Percentiles rank a stretch among this genome's conserved stretches.
Conservation (phyloP, 1,284 basidiomycete species). For the Kalmanozyma brasiliensis region DNA sequence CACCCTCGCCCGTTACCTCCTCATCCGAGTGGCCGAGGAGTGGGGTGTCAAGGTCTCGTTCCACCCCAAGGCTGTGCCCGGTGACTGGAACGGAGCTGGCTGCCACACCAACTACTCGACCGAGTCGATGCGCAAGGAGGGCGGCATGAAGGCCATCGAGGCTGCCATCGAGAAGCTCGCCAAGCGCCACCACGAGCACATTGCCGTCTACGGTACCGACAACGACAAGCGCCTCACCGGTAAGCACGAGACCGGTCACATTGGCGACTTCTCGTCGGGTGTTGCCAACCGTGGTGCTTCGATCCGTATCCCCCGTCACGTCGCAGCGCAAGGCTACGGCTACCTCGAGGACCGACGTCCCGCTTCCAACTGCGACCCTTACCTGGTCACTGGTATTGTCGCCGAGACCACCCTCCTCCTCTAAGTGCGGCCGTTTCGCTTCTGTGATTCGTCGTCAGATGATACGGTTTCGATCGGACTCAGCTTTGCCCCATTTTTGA, state of each 20-base stretch:
- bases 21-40: slow-evolving; percentile 79
- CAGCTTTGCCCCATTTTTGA: no score
- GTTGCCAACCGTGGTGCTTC: slow-evolving; percentile 91
- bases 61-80: slow-evolving; percentile 97
- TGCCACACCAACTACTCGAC: slow-evolving; percentile 72
- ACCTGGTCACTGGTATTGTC: slow-evolving; percentile 74
- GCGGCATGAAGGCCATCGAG: slow-evolving; percentile 91
- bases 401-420: slow-evolving; percentile 81
- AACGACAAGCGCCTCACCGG: slow-evolving; percentile 67
- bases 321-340: slow-evolving; percentile 88
- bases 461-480: no score
- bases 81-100: slow-evolving; percentile 99
- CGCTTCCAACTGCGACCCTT: slow-evolving; percentile 93
- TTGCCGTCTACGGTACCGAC: slow-evolving; percentile 68
- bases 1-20: slow-evolving; percentile 65
- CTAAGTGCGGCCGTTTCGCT: no score
- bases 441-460: no score
- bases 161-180: slow-evolving; percentile 79
- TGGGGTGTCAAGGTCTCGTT: slow-evolving; percentile 95
- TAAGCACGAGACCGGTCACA: slow-evolving; percentile 87
- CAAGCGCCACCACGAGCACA: slow-evolving; percentile 70
- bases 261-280: slow-evolving; percentile 89
- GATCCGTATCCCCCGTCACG: slow-evolving; percentile 83
- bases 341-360: slow-evolving; percentile 75
- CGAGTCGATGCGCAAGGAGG: slow-evolving; percentile 57